Evolutionary conservation across 1,284 basidiomycete species (phyloP), one percentile per base, ranked within the genome.

Genomic region (Ustilago vetiveriae): DNA sequence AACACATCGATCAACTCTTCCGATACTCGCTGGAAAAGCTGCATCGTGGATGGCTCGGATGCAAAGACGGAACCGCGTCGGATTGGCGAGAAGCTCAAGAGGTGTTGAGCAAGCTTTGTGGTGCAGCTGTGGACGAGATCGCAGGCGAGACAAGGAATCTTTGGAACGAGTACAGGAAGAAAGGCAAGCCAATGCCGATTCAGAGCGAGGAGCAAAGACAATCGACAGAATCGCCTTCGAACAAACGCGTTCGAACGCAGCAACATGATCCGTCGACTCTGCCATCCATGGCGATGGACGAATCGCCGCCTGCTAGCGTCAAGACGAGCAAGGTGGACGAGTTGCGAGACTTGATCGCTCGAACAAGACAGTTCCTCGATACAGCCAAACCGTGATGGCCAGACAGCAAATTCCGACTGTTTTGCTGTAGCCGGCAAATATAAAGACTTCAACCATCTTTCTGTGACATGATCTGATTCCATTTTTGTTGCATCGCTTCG

Each of bases 281-380:
- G 19, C 14, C 36, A 23, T 21, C 36, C 35, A 13, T 8, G 24
- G 9, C 5, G 29, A 9, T n/a, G 11, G 13, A 33, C 16, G 50
- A 32, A 10, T 2, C 16, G 7, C 6, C 16, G 9, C 36, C n/a
- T 21, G 36, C 8, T 8, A 19, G 14, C 17, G n/a, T 10, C 17
- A 27, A 26, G n/a, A 6, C 23, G 47, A 57, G 54, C 19, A 53
- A 50, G 5, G 46, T 58, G 4, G 40, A 29, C 33, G 45, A 65
- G 29, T 24, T 65, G 26, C 38, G 54, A 16, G 50, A 58, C 3
- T 38, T 65, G 17, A 52, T 65, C 7, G 62, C 62, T 29, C 50
- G 55, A 11, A 65, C 62, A 4, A 54, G 40, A 26, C 40, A 37
- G 6, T 65, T 65, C 50, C 55, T 65, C 21, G 62, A 65, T 19